Conservation (phyloP, 192 early-diverging fungal genomes). For the Kappamyces sp. region DNA sequence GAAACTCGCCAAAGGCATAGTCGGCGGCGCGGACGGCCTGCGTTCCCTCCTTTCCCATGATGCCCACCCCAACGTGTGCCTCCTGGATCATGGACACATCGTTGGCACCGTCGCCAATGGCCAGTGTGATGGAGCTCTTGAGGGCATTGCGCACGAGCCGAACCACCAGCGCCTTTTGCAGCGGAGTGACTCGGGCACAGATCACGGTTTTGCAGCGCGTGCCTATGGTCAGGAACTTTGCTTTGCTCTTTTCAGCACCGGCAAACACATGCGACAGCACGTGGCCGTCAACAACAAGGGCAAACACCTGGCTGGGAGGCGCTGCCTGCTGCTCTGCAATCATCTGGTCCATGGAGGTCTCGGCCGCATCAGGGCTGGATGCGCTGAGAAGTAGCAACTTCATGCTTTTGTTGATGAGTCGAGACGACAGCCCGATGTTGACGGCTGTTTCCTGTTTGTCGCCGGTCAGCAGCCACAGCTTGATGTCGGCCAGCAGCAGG, state of each 20-base stretch:
- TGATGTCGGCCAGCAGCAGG: slow-evolving; percentile 40
- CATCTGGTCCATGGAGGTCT: slow-evolving; percentile 25
- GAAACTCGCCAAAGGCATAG: slow-evolving; percentile 52
- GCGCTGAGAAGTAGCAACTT: slow-evolving; percentile 34
- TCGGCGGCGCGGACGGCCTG: slow-evolving; percentile 54
- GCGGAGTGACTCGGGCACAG: slow-evolving; percentile 52
- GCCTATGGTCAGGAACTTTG: slow-evolving; percentile 30
- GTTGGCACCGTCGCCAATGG: slow-evolving; percentile 62
- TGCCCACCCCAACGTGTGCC: slow-evolving; percentile 50
- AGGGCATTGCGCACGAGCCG: slow-evolving; percentile 43
- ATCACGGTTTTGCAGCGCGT: slow-evolving; percentile 46
- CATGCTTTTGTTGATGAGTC: slow-evolving; percentile 49
- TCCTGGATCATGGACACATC: slow-evolving; percentile 59
- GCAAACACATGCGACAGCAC: slow-evolving; percentile 66
- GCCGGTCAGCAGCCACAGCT: slow-evolving; percentile 55
- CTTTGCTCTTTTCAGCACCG: slow-evolving; percentile 39
- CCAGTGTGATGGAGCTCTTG: slow-evolving; percentile 67
- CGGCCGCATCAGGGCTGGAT: slow-evolving; percentile 19
- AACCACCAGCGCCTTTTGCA: slow-evolving; percentile 57
- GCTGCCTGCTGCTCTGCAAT: slow-evolving; percentile 16
- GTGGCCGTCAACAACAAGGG: slow-evolving; percentile 86
- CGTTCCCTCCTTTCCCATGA: slow-evolving; percentile 52
- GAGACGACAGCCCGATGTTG: slow-evolving; percentile 50
- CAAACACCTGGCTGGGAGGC: slow-evolving; percentile 33
- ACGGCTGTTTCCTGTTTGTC: slow-evolving; percentile 63